Base-by-base conservation (phyloP, 2,329 filamentous ascomycete species). In the Penicillium sp. region DNA sequence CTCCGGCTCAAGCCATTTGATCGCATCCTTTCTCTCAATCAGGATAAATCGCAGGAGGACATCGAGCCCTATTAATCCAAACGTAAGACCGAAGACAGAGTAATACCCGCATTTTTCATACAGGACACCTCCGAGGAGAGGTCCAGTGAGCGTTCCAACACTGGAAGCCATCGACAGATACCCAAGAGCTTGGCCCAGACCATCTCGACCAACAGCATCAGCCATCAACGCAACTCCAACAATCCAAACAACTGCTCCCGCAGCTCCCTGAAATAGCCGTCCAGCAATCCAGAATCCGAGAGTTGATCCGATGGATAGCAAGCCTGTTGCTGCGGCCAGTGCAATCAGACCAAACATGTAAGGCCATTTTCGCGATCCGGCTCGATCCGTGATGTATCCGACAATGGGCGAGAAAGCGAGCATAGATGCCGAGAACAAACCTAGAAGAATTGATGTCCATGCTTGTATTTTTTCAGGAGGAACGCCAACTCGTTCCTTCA, bases 371-470 rank as follows among this genome's bases (percentile, higher is more conserved):
- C 34, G 34, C 10, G 34, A 38, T 21, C 7, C 34, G 16, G 9
- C 16, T 10, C 16, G 34, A 21, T 38, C 34, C 3, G 34, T 38
- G 9, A 21, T 12, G 34, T 38, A 38, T 12, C 34, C 34, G 34
- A 38, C 16, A 21, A 38, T 12, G 3, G 34, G 34, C 3, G 34
- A 38, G 8, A 38, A 38, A 18, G 34, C 34, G 9, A 38, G 10
- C 34, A 38, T 38, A 18, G 34, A 38, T 21, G 34, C 34, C 4
- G 34, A 38, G 34, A 38, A 38, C 10, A 38, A 42, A 28, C 86
- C 85, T 1, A 91, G 74, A 3, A 90, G 77, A 13, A 90, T 79
- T 0, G 86, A 86, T 1, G 85, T 81, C 86, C 86, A 90, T 62
- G 76, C 77, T 68, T 90, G 87, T 0, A 86, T 42, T 4, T 28